Evolutionary conservation across 441 rosid species (phyloP), one percentile per base, ranked within the genome.

Genomic region (Sinapis alba): DNA sequence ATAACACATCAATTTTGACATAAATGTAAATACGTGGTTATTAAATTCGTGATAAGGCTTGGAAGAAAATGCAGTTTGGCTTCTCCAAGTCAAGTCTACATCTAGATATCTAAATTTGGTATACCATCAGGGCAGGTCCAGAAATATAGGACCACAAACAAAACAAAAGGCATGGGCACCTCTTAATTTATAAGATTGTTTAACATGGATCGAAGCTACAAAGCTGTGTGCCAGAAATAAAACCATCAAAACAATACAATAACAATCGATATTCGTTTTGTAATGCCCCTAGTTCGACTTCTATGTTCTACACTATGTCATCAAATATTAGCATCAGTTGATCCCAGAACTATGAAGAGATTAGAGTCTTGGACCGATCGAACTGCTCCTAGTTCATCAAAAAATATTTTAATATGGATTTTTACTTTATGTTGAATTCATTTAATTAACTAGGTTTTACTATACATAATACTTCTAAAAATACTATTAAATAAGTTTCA

Each of bases 71-170:
- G 32, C 60, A 54, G 26, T 54, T 54, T 54, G 60, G 15, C 61
- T 56, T 56, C 61, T 56, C 61, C 32, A 56, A 56, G 10, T 54
- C 59, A 20, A 56, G 61, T 56, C 18, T n/a, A n/a, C 32, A 56
- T 20, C 26, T 54, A 10, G 11, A 2, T 36, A 11, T 38, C 15
- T 1, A 53, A 20, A 9, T 53, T 54, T 54, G 59, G 23, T 21
- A 19, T 19, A 51, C 57, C 13, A 50, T 16, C 21, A 47, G 8
- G 13, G n/a, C 43, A 3, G 24, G 57, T 51, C 57, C 24, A 19
- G 57, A 43, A 50, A 18, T n/a, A 41, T 50, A 8, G 12, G 56
- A 8, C 58, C 58, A 51, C 58, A 0, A 19, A 1, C n/a, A n/a
- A 53, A 20, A 20, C 26, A 53, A 53, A 53, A 19, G 13, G 50